Evolutionary conservation across 1,139 yeast species (phyloP).

Genomic region (Lodderomyces parapsilosis): DNA sequence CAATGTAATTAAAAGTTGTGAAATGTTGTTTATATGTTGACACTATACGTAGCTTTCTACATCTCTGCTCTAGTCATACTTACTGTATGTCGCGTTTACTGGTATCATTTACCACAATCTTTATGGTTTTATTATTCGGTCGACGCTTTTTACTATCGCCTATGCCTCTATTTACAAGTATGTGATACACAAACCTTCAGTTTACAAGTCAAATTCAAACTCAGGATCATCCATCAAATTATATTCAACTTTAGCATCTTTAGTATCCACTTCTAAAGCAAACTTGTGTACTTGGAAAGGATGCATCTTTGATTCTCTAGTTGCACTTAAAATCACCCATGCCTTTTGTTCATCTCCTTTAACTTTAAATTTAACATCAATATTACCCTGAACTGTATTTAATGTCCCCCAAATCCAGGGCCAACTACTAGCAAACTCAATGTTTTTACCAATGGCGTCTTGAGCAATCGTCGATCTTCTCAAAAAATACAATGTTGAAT

Average conservation of each 20-base stretch:
- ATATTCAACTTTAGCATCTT: constrained; percentile 22
- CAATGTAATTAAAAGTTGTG: too few species aligned
- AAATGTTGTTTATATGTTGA: too few species aligned
- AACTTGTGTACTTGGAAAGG: constrained; percentile 64
- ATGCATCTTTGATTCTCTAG: constrained; percentile 52
- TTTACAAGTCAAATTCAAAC: constrained; percentile 29
- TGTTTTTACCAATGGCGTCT: constrained; percentile 67
- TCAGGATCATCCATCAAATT: constrained; percentile 56
- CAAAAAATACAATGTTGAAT: constrained; percentile 82
- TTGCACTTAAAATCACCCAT: constrained; percentile 56
- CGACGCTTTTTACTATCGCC: too few species aligned
- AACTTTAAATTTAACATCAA: constrained; percentile 70
- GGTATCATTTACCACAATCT: too few species aligned
- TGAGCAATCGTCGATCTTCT: constrained; percentile 75
- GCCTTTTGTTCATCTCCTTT: constrained; percentile 58
- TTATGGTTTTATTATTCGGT: too few species aligned
- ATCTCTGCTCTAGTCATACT: too few species aligned
- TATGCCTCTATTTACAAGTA: neutral
- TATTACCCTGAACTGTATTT: constrained; percentile 78
- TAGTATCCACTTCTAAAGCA: constrained; percentile 46
- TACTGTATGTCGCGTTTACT: too few species aligned
- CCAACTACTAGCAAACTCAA: constrained; percentile 64
- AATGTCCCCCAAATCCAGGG: constrained; percentile 91
- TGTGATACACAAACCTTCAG: too few species aligned
- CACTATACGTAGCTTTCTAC: too few species aligned